These are phyloP conservation scores for Cryphonectria nitschkei DNA, from an alignment of 2,329 filamentous ascomycete genomes.

Conservation along the genomic window DNA sequence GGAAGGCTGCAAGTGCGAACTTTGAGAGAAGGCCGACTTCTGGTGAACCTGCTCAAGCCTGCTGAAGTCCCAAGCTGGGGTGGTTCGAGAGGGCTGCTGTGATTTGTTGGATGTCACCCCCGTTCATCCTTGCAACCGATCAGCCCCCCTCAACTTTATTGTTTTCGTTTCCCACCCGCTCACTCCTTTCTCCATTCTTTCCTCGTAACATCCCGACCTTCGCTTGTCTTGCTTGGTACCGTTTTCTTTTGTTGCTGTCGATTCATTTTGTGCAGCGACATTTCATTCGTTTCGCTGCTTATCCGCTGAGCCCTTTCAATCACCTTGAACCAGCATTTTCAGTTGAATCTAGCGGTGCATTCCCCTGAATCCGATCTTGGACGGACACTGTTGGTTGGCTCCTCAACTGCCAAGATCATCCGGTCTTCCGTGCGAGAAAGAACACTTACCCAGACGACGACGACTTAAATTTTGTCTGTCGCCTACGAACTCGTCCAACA, in stretches of 20 bases:
- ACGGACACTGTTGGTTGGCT: conserved; percentile 10
- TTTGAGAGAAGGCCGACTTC: not conserved
- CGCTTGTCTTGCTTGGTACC: conserved; percentile 5
- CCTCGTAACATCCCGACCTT: conserved; percentile 17
- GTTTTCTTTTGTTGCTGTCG: conserved; percentile 20
- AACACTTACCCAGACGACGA: conserved; percentile 3
- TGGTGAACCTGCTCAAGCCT: not conserved
- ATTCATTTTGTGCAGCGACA: conserved; percentile 3
- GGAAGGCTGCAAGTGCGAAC: not conserved
- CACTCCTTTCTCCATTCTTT: conserved; percentile 7
- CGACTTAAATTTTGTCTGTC: not conserved
- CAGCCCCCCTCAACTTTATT: conserved; percentile 18
- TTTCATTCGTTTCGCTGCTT: conserved; percentile 19
- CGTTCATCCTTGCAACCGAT: conserved; percentile 27
- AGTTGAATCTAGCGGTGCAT: not conserved
- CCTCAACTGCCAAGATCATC: conserved; percentile 9
- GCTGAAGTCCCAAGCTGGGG: not conserved
- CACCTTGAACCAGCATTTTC: not conserved
- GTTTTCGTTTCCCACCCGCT: conserved; percentile 1
- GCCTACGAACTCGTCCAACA: conserved; percentile 3
- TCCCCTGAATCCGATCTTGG: conserved; percentile 7
- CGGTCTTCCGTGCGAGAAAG: conserved; percentile 7
- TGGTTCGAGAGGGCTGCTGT: conserved; percentile 8
- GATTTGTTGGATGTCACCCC: conserved; percentile 20
- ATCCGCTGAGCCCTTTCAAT: not conserved